Percentiles rank a stretch among this genome's conserved stretches.
Conservation (phyloP, 495 filamentous ascomycete genomes). For the Aspergillus sparsus region DNA sequence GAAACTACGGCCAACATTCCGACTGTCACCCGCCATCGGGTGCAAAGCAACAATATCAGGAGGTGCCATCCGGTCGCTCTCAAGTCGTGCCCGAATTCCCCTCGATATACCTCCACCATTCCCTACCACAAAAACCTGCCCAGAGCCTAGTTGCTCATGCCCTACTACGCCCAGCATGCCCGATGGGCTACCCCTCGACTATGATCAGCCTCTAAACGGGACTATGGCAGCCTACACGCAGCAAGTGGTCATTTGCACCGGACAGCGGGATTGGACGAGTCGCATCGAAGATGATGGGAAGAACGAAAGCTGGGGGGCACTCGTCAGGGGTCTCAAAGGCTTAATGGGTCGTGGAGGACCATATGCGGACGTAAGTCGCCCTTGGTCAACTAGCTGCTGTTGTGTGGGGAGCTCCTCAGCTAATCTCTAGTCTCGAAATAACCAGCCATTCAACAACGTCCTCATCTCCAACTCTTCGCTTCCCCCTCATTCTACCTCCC, state of each 20-base stretch:
- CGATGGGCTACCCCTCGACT: slow-evolving; percentile 72
- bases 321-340: slow-evolving; percentile 70
- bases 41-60: background rate
- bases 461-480: slow-evolving; percentile 73
- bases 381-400: background rate
- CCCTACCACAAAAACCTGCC: slow-evolving; percentile 60
- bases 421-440: slow-evolving; percentile 11
- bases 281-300: slow-evolving; percentile 65
- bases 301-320: slow-evolving; percentile 45
- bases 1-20: slow-evolving; percentile 11
- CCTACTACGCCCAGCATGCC: slow-evolving; percentile 65
- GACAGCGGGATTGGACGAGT: slow-evolving; percentile 74
- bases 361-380: slow-evolving; percentile 66
- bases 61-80: slow-evolving; percentile 22
- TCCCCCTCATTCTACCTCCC: slow-evolving; percentile 42
- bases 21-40: no score
- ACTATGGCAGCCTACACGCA: slow-evolving; percentile 78
- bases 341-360: slow-evolving; percentile 65
- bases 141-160: slow-evolving; percentile 71
- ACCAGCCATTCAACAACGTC: slow-evolving; percentile 77
- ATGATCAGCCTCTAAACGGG: slow-evolving; percentile 63
- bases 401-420: background rate
- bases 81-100: slow-evolving; percentile 30
- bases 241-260: slow-evolving; percentile 82
- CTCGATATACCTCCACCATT: slow-evolving; percentile 47